phyloP scores from a whole-genome alignment of 225 moss, liverwort and hornwort species.

The Antitrichia curtipendula region DNA sequence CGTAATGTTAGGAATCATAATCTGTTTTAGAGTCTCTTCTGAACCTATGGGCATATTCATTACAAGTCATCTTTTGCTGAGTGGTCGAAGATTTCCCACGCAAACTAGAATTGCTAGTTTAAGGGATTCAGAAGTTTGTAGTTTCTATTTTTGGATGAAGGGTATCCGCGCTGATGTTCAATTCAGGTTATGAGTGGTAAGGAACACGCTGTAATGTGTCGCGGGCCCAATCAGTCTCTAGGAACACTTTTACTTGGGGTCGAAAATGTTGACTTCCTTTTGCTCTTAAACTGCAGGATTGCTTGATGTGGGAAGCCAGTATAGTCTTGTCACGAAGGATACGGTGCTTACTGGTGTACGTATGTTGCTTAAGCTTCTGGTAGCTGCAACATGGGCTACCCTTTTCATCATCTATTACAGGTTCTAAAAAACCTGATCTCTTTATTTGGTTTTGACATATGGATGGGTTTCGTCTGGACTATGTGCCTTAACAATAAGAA shows the following conservation, averaged over 20 bases:
- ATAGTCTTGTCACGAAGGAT: conserved; percentile 42
- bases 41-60: not conserved
- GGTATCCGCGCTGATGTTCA: not conserved
- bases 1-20: not conserved
- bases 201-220: not conserved
- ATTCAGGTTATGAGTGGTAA: not conserved
- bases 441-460: not conserved
- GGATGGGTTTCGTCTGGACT: not conserved
- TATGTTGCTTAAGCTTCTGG: conserved; percentile 57
- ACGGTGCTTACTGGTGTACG: conserved; percentile 44
- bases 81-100: not conserved
- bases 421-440: conserved; percentile 3
- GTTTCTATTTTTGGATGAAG: not conserved
- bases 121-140: not conserved
- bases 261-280: not conserved
- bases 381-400: conserved; percentile 81
- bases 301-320: conserved; percentile 44
- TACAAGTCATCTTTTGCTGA: not conserved
- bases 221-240: not conserved
- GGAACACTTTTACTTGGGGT: not conserved
- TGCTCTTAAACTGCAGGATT: conserved; percentile 10
- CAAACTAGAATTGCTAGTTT: not conserved
- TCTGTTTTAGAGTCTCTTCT: not conserved
- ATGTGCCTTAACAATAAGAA: not conserved
- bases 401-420: conserved; percentile 72